Base-by-base conservation (phyloP, 1,284 basidiomycete genomes). In the Ustilago vetiveriae region DNA sequence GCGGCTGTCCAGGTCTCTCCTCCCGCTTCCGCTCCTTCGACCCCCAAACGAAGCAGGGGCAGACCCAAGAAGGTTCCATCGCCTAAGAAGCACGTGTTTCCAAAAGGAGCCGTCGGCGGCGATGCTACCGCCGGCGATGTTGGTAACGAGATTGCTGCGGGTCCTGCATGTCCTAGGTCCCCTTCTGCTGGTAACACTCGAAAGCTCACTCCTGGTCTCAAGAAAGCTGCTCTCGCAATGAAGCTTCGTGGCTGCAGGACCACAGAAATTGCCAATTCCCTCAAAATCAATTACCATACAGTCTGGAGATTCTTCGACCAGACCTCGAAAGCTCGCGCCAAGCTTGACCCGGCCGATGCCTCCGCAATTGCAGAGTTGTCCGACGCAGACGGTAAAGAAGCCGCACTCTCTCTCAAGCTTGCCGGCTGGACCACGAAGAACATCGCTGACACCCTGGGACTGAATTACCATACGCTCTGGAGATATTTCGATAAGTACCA, bases 381-480 rank as follows among this genome's bases (percentile, higher is more conserved):
- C 17, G 52, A 51, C 4, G 23, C 38, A 3, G 59, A 64, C 3
- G 48, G 50, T 27, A 55, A 36, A 22, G 33, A 64, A 1, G 47
- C 48, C 8, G 60, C 60, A 0, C 33, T 50, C n/a, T 26, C 38
- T 13, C 47, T 64, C 29, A 51, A 64, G 29, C 38, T 55, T 19
- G 10, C 23, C 13, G 60, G 59, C 4, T 46, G 42, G 42, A 22
- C 37, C n/a, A 46, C 42, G 14, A 56, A 35, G 26, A 44, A 55
- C 14, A 64, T 64, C 33, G 36, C 60, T 8, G 19, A 24, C 7
- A n/a, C n/a, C 29, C 53, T 64, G 7, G 44, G 52, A 21, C 46
- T 56, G 32, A 56, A 64, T 32, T 64, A 64, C 53, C 51, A 52
- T 38, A 43, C 37, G 2, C 21, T 49, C 8, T 56, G 52, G 59